Evolutionary conservation across 108 stramenopile species (phyloP).

Genomic region (Cyclotella choctawhatcheeana): DNA sequence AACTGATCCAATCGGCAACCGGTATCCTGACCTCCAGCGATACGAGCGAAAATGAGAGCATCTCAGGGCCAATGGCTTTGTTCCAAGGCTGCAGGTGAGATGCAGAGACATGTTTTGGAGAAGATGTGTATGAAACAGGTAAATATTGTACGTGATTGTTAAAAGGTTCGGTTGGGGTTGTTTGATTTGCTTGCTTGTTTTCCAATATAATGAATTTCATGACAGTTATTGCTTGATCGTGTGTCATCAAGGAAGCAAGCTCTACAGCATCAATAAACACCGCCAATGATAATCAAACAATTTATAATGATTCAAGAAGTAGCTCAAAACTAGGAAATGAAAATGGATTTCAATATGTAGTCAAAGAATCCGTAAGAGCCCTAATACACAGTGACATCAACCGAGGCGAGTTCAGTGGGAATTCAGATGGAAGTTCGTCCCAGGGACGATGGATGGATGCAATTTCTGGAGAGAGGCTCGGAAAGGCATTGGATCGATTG

Average conservation of each 20-base stretch:
- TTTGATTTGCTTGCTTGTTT: background rate
- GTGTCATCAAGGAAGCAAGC: no score
- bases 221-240: no score
- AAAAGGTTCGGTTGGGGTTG: no score
- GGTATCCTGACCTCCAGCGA: conserved; percentile 24
- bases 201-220: no score
- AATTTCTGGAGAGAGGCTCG: conserved; percentile 9
- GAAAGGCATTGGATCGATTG: conserved; percentile 32
- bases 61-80: conserved; percentile 46
- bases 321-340: background rate
- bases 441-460: conserved; percentile 22
- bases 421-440: conserved; percentile 23
- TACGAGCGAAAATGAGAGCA: conserved; percentile 30
- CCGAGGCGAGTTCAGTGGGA: conserved; percentile 22
- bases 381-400: conserved; percentile 14
- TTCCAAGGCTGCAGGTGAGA: conserved; percentile 14
- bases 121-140: background rate
- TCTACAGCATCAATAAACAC: no score
- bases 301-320: background rate
- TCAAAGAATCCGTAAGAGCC: conserved; percentile 6
- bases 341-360: background rate
- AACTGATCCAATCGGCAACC: conserved; percentile 26
- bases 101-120: conserved; percentile 27
- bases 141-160: background rate
- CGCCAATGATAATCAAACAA: background rate